Evolutionary conservation across 139 green algal genomes (phyloP), one percentile per base, ranked within the genome.

Genomic region (Astrephomene gubernaculifera): DNA sequence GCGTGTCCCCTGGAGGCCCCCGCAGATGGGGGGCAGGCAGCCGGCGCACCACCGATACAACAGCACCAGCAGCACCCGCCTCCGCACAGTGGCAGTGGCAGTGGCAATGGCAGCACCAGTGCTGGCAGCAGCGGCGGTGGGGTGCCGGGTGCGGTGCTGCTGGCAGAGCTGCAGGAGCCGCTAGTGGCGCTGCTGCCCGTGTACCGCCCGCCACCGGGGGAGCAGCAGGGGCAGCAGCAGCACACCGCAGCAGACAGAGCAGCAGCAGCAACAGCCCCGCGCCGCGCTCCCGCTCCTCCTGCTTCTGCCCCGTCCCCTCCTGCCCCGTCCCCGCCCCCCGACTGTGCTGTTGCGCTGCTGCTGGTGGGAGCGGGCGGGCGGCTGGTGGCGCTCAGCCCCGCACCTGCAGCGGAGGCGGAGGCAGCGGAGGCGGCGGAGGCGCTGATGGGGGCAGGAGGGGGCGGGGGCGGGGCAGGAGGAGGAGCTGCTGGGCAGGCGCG

Each of bases 141-240:
- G 35, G 72, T 39, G 8, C 38, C 5, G 36, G 69, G 52, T 8
- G 75, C 36, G 2, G 64, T 68, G 44, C 64, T 85, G 21, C 35
- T 85, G 64, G 27, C 76, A 24, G 79, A 85, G 24, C 79, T 85
- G 5, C 79, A 85, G 64, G 79, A 85, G 65, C 79, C 79, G 44
- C n/a, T 85, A 8, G n/a, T 75, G 44, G 63, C 64, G 21, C 12
- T 85, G 24, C 64, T 85, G 61, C 79, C 79, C 6, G 36, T 83
- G 39, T 3, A 29, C 27, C 38, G 2, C 27, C 33, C 25, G 21
- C 19, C 21, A 10, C 31, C 29, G 64, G 65, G n/a, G 65, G 65
- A 43, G 65, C 33, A 44, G 3, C 65, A 17, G 65, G 3, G 65
- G 36, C n/a, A 45, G 3, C 14, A 35, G 65, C 65, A 7, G 31